These are phyloP conservation scores for Acanthamoeba healyi DNA, from an alignment of 208 protist genomes.

Conservation along the genomic window DNA sequence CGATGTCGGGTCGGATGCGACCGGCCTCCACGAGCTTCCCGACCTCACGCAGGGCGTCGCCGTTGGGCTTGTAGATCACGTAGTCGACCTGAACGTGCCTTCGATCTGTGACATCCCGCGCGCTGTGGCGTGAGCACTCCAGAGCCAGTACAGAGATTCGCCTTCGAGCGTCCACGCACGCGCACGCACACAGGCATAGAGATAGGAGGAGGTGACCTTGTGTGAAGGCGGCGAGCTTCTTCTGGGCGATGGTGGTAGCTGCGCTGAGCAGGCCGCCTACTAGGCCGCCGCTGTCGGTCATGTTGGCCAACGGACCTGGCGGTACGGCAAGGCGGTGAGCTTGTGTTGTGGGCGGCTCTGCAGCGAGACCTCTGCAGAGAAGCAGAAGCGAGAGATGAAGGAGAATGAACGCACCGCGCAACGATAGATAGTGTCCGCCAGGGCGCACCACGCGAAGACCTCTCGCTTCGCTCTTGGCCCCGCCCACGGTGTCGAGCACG, in stretches of 20 bases:
- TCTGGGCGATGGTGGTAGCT: background rate
- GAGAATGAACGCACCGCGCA: background rate
- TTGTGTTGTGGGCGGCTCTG: too few relatives aligned
- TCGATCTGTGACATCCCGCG: constrained; percentile 5
- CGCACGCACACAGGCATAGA: too few relatives aligned
- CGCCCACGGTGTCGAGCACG: constrained; percentile 62
- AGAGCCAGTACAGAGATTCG: background rate
- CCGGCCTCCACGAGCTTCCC: constrained; percentile 8
- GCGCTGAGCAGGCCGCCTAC: background rate
- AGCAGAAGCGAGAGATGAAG: background rate
- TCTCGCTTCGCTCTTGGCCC: constrained; percentile 19
- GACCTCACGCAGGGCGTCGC: constrained; percentile 40
- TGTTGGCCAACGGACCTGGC: constrained; percentile 20
- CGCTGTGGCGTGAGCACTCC: background rate
- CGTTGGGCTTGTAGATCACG: constrained; percentile 52
- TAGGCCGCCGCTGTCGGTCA: constrained; percentile 42
- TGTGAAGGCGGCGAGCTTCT: constrained; percentile 40
- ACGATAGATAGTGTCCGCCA: constrained; percentile 27
- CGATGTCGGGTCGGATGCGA: constrained; percentile 42
- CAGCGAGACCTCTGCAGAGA: too few relatives aligned
- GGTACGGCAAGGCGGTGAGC: background rate
- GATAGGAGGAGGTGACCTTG: background rate
- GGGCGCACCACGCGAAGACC: background rate
- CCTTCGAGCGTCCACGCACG: too few relatives aligned
- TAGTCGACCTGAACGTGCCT: constrained; percentile 55